Base-by-base conservation (phyloP, 352 stramenopile species). In the Pythium aristosporum region DNA sequence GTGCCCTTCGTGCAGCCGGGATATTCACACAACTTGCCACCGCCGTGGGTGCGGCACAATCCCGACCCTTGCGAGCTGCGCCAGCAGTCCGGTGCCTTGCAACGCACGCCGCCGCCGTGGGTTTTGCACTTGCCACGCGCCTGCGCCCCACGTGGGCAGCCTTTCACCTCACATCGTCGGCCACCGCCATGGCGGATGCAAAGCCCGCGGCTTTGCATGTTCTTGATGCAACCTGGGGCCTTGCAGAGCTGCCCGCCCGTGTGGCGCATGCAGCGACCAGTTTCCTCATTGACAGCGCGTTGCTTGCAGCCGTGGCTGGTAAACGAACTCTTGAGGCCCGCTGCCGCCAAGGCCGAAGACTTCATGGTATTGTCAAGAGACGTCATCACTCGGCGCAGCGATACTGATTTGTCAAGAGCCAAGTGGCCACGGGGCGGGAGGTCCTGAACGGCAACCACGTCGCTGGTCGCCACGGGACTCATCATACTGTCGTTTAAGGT, bases 11-110 rank as follows among this genome's bases (percentile, higher is more conserved):
- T 80, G 67, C 79, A 87, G 13, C 77, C 77, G 3, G 70, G 65
- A 12, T 71, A 70, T 21, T 69, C 65, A 63, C 79, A 88, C 7
- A 76, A 61, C 55, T 83, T 80, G 41, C 78, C 78, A 10, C 78
- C 78, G n/a, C 78, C 78, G 47, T 87, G 78, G 5, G 74, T 75
- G 44, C 76, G 76, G 47, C 78, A 87, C 41, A 85, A 64, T 2
- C 76, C 72, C 2, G 72, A 68, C 55, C 78, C 78, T 57, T 80
- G 73, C 21, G 68, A 75, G 57, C 72, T 75, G 34, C 79, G 79
- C 25, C 50, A 36, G 42, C 78, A 87, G 16, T 62, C 74, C 3
- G 65, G 57, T 13, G 66, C 72, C 21, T 76, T 83, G 75, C 76
- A 85, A 12, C 75, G 72, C 42, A 75, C 67, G 28, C 76, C 76